These are phyloP conservation scores for Mycena citricolor DNA, from an alignment of 1,284 basidiomycete species.

Conservation along the genomic window DNA sequence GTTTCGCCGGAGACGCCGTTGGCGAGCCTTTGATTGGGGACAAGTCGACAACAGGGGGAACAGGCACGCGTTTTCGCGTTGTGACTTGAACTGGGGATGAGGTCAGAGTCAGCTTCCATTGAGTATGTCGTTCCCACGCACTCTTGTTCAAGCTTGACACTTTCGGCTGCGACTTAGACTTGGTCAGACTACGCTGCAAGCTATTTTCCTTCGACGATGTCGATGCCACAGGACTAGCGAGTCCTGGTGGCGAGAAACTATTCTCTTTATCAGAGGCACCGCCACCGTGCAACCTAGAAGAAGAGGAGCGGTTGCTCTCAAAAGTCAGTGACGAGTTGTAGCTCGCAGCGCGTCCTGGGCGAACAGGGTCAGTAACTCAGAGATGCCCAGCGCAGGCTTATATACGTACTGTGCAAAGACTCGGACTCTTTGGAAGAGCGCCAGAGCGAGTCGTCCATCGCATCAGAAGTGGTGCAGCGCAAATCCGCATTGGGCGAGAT, in stretches of 20 bases:
- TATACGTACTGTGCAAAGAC: conserved; percentile 36
- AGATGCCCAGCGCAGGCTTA: neutral
- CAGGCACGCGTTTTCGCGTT: conserved; percentile 38
- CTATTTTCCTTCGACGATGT: conserved; percentile 26
- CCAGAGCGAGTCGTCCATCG: conserved; percentile 72
- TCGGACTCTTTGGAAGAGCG: conserved; percentile 30
- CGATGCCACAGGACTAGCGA: too few relatives aligned
- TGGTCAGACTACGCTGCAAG: conserved; percentile 30
- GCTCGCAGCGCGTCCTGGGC: conserved; percentile 51
- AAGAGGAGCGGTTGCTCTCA: conserved; percentile 46
- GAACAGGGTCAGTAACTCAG: conserved; percentile 1
- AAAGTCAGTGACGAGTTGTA: conserved; percentile 50
- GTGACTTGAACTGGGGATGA: conserved; percentile 26
- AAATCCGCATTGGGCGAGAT: conserved; percentile 72
- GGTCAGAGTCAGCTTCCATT: conserved; percentile 3
- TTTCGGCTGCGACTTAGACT: conserved; percentile 45
- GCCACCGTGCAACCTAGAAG: too few relatives aligned
- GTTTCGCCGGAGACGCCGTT: conserved; percentile 37
- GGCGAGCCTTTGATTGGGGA: conserved; percentile 50
- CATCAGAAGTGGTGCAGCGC: conserved; percentile 64
- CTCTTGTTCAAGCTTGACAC: conserved; percentile 36
- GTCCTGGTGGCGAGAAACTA: conserved; percentile 18
- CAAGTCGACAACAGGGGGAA: conserved; percentile 36
- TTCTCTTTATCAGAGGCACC: conserved; percentile 35
- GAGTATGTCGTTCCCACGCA: conserved; percentile 13